Percentiles rank a stretch among this genome's conserved stretches.
phyloP scores from a whole-genome alignment of 257 asterid species.

The Hygrophila difformis region DNA sequence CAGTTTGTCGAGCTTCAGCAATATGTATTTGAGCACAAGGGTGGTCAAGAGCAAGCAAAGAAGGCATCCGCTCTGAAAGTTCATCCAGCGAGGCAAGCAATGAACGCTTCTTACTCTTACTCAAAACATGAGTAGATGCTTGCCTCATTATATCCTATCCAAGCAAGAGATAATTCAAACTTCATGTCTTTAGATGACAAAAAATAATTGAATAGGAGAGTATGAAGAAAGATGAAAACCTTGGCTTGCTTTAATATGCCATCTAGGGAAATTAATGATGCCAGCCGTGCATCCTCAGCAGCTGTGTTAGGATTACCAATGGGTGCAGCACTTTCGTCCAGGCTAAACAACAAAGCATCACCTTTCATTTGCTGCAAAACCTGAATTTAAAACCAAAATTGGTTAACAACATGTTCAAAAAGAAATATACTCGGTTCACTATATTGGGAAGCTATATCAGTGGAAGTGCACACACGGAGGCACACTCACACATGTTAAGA shows the following conservation, averaged over 20 bases:
- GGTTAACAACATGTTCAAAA: background rate
- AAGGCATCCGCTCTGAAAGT: conserved; percentile 85
- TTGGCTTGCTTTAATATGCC: conserved; percentile 85
- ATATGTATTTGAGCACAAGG: conserved; percentile 88
- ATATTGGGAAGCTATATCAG: too few relatives aligned
- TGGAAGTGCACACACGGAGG: too few relatives aligned
- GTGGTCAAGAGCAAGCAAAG: conserved; percentile 89
- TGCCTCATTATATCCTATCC: conserved; percentile 80
- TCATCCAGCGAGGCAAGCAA: conserved; percentile 69
- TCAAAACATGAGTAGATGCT: conserved; percentile 52
- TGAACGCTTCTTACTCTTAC: conserved; percentile 74
- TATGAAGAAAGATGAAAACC: conserved; percentile 31
- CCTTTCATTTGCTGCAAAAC: conserved; percentile 88
- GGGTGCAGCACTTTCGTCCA: conserved; percentile 74
- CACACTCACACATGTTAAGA: too few relatives aligned
- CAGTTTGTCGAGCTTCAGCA: conserved; percentile 67
- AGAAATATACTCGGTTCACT: background rate
- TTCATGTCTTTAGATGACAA: conserved; percentile 12
- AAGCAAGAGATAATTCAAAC: conserved; percentile 19
- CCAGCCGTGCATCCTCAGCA: conserved; percentile 94
- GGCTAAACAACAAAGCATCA: conserved; percentile 56
- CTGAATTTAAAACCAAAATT: conserved; percentile 30
- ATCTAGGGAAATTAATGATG: conserved; percentile 89
- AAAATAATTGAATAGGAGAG: conserved; percentile 11
- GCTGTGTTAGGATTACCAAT: conserved; percentile 90